These are phyloP conservation scores for Pestalotiopsis sp. DNA, from an alignment of 2,329 filamentous ascomycete genomes.

Conservation along the genomic window DNA sequence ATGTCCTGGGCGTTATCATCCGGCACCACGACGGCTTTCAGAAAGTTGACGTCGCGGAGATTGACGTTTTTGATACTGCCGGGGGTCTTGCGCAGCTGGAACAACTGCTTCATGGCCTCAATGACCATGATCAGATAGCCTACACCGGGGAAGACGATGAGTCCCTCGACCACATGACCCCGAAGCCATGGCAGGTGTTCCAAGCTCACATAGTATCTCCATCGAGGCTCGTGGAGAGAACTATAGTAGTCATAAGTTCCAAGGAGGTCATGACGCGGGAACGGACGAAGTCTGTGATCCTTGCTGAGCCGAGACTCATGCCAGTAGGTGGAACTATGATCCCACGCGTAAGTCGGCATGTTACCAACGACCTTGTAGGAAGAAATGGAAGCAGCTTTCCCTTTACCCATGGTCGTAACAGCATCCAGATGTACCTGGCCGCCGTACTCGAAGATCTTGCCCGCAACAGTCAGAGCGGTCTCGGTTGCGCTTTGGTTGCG, in stretches of 20 bases:
- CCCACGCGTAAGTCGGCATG: conserved; percentile 17
- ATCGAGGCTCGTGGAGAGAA: conserved; percentile 11
- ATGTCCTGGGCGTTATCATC: background rate
- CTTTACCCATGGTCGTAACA: too few species aligned
- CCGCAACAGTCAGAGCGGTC: background rate
- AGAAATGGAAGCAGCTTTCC: background rate
- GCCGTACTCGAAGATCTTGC: background rate
- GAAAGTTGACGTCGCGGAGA: conserved; percentile 11
- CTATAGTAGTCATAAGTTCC: background rate
- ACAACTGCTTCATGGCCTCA: conserved; percentile 15
- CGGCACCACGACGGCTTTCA: conserved; percentile 5
- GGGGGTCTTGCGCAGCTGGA: conserved; percentile 10
- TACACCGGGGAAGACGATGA: conserved; percentile 42
- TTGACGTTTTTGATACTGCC: conserved; percentile 8
- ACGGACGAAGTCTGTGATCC: background rate
- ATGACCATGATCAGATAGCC: conserved; percentile 35
- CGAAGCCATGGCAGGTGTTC: conserved; percentile 38
- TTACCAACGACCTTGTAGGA: background rate
- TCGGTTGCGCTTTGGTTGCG: background rate
- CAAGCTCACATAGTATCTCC: conserved; percentile 22
- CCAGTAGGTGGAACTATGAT: conserved; percentile 15
- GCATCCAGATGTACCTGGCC: background rate
- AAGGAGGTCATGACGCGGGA: conserved; percentile 9
- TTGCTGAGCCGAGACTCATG: conserved; percentile 14
- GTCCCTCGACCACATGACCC: conserved; percentile 45